These are phyloP conservation scores for Lasiosphaeria ovina DNA, from an alignment of 495 filamentous ascomycete genomes.

Conservation along the genomic window DNA sequence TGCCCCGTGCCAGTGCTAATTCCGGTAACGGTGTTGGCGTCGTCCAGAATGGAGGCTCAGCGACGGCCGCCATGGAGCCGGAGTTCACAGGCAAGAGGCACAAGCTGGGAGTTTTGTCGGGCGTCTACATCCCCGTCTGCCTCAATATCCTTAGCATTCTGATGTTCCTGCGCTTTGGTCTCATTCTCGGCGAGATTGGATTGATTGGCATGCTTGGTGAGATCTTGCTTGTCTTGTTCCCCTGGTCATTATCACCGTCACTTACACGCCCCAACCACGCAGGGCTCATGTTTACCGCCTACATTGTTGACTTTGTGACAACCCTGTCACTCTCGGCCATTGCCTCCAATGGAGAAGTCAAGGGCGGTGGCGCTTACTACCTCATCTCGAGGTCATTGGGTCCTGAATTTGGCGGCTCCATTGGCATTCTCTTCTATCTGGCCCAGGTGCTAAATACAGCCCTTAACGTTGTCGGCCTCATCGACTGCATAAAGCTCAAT, in stretches of 20 bases:
- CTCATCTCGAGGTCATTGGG: constrained; percentile 83
- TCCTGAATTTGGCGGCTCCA: constrained; percentile 88
- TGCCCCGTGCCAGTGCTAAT: neutral
- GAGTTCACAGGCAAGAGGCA: constrained; percentile 34
- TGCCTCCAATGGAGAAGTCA: constrained; percentile 85
- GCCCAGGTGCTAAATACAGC: constrained; percentile 83
- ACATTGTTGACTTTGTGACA: constrained; percentile 77
- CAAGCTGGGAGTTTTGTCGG: constrained; percentile 73
- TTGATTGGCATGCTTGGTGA: constrained; percentile 77
- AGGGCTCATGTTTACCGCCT: constrained; percentile 70
- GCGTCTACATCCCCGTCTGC: constrained; percentile 82
- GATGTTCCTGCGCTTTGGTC: constrained; percentile 85
- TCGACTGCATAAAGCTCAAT: constrained; percentile 79
- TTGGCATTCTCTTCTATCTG: constrained; percentile 85
- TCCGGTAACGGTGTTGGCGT: neutral
- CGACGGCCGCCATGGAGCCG: constrained; percentile 30
- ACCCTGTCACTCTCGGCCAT: constrained; percentile 86
- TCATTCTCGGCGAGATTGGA: constrained; percentile 75
- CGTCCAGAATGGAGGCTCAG: neutral
- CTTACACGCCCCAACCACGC: neutral
- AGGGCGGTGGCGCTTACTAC: constrained; percentile 86
- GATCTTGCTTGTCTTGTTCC: constrained; percentile 4
- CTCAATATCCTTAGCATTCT: constrained; percentile 90
- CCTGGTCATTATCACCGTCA: neutral
- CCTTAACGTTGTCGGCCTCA: constrained; percentile 83